These are phyloP conservation scores for Oxyria digyna DNA, from an alignment of 148 eudicot genomes.

Conservation along the genomic window DNA sequence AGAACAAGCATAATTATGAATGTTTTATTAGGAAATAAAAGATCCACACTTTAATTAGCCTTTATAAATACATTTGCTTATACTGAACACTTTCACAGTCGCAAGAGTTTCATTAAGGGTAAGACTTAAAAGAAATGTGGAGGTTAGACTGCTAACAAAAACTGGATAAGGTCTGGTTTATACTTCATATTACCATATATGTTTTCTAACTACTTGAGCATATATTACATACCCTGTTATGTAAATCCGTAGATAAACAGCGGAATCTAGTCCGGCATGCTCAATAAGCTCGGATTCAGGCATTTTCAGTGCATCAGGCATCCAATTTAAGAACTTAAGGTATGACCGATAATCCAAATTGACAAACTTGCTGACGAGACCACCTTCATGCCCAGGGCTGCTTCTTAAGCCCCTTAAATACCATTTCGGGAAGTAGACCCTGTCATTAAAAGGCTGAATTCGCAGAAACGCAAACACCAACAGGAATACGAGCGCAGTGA, in stretches of 20 bases:
- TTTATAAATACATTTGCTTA: too few species aligned
- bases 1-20: background rate
- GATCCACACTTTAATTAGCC: background rate
- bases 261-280: constrained; percentile 95
- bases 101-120: background rate
- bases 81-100: background rate
- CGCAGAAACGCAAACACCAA: constrained; percentile 80
- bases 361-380: constrained; percentile 52
- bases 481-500: constrained; percentile 64
- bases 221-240: constrained; percentile 53
- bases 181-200: background rate
- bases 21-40: background rate
- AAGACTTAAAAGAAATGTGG: background rate
- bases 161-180: background rate
- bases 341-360: constrained; percentile 80
- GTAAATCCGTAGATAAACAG: constrained; percentile 86
- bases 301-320: constrained; percentile 92
- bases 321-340: constrained; percentile 76
- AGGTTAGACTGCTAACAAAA: background rate
- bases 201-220: background rate
- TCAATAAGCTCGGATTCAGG: constrained; percentile 91
- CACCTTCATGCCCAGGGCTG: constrained; percentile 59
- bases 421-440: constrained; percentile 99
- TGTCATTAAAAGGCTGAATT: constrained; percentile 91
- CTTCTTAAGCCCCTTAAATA: constrained; percentile 83